Evolutionary conservation across 2,329 filamentous ascomycete genomes (phyloP), one percentile per base, ranked within the genome.

Genomic region (Thermoascus crustaceus): DNA sequence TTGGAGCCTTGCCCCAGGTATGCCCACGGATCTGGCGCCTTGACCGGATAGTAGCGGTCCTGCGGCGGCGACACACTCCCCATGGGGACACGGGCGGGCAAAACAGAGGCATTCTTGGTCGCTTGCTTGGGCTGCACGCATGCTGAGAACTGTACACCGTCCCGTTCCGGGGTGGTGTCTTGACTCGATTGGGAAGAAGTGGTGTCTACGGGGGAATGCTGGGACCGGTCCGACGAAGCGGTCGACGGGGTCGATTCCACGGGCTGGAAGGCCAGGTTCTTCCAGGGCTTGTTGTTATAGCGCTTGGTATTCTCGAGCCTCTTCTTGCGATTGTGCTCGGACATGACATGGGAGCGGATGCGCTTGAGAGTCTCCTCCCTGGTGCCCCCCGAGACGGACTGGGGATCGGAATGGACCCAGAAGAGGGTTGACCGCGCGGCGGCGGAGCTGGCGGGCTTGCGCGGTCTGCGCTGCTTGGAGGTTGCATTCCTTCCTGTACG

Each of bases 341-440:
- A 62, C 59, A 63, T 63, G 26, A 63, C 59, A 53, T 63, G 59
- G 11, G 59, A 63, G n/a, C 59, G 58, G 32, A 63, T 63, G 22
- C 59, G 55, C 43, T 63, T 63, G 39, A 63, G 43, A 2, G 58
- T 63, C 30, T 61, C 58, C 24, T 62, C 58, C 19, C 51, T 53
- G 8, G 54, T 58, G 7, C 59, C 58, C 33, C 49, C 49, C 2
- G 57, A 52, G n/a, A 55, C 58, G 1, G 59, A 57, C 35, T 61
- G 48, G 7, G 50, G 52, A 35, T 63, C 58, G 19, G 52, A 57
- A 48, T 63, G 49, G 37, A 63, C 59, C 59, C 59, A 63, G 43
- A 63, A 63, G 32, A 63, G 36, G 7, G 59, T 57, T n/a, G 58
- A 59, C 34, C 51, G 53, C 20, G 50, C 50, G 17, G 40, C 36